These are phyloP conservation scores for Tetrapyrgos nigripes DNA, from an alignment of 1,284 basidiomycete genomes.

Conservation along the genomic window DNA sequence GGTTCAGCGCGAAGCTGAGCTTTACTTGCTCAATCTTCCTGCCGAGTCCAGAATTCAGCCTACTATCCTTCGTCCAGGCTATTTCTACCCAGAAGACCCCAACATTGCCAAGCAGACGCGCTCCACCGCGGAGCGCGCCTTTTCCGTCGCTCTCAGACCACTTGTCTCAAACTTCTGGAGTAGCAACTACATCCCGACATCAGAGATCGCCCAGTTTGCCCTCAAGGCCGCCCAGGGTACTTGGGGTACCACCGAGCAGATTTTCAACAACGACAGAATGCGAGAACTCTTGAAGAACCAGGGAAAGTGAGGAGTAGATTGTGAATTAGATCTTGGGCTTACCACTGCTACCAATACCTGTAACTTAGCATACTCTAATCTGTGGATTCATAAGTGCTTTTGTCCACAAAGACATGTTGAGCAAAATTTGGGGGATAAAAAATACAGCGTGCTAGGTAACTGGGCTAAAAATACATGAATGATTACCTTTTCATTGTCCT, in stretches of 20 bases:
- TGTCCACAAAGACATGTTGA: too few species aligned
- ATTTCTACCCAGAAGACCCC: background rate
- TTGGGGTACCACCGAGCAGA: background rate
- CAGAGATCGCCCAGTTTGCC: background rate
- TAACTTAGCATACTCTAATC: too few species aligned
- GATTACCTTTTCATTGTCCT: too few species aligned
- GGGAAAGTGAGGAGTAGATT: background rate
- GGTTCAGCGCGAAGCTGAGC: background rate
- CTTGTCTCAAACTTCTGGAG: background rate
- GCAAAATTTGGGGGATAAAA: too few species aligned
- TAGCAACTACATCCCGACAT: background rate
- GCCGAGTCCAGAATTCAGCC: background rate
- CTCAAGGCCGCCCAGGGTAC: background rate
- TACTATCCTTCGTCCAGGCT: constrained; percentile 2
- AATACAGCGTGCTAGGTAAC: too few species aligned
- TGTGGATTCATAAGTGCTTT: too few species aligned
- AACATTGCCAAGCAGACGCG: background rate
- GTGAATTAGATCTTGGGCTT: too few species aligned
- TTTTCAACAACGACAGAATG: background rate
- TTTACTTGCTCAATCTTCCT: constrained; percentile 2
- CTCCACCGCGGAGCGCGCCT: background rate
- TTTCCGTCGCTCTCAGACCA: background rate
- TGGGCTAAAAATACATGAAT: too few species aligned
- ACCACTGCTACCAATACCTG: too few species aligned
- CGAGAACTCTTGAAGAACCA: background rate